Conservation (phyloP, 768 basidiomycete species). For the Tricholoma sp. region DNA sequence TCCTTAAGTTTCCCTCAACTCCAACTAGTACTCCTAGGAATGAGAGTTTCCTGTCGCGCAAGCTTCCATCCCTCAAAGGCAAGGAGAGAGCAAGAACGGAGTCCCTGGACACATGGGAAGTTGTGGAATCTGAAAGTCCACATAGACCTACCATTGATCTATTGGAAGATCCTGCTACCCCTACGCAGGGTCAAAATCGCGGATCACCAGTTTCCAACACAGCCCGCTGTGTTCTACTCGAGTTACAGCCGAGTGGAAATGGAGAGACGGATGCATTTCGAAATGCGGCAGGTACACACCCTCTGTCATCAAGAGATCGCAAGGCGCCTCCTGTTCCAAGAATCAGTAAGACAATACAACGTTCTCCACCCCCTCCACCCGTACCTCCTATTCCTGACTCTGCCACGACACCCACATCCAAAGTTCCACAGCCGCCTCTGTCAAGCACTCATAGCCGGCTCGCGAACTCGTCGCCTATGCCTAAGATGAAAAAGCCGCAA, state of each 20-base stretch:
- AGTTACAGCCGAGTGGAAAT: not conserved
- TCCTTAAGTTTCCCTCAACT: slow-evolving; percentile 11
- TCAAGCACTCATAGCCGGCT: slow-evolving; percentile 12
- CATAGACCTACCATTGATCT: slow-evolving; percentile 23
- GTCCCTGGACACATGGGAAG: slow-evolving; percentile 40
- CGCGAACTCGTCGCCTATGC: slow-evolving; percentile 19
- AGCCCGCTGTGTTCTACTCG: not conserved
- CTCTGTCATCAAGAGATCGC: slow-evolving; percentile 20
- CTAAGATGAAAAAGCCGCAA: slow-evolving; percentile 18
- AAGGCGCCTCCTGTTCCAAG: slow-evolving; percentile 22
- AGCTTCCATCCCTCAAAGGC: slow-evolving; percentile 34
- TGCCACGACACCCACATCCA: slow-evolving; percentile 22
- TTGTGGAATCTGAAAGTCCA: slow-evolving; percentile 29
- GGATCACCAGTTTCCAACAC: not conserved
- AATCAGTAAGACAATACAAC: slow-evolving; percentile 20
- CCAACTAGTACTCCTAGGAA: slow-evolving; percentile 23
- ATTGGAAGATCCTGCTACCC: slow-evolving; percentile 11
- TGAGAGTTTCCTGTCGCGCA: slow-evolving; percentile 29
- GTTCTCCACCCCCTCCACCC: slow-evolving; percentile 13
- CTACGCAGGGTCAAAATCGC: not conserved
- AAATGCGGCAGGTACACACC: slow-evolving; percentile 5
- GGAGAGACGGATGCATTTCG: not conserved
- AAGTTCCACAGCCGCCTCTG: not conserved
- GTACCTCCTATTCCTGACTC: slow-evolving; percentile 16
- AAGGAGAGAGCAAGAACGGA: slow-evolving; percentile 34